Base-by-base conservation (phyloP, 2,329 filamentous ascomycete species). In the Daldinia sp. region DNA sequence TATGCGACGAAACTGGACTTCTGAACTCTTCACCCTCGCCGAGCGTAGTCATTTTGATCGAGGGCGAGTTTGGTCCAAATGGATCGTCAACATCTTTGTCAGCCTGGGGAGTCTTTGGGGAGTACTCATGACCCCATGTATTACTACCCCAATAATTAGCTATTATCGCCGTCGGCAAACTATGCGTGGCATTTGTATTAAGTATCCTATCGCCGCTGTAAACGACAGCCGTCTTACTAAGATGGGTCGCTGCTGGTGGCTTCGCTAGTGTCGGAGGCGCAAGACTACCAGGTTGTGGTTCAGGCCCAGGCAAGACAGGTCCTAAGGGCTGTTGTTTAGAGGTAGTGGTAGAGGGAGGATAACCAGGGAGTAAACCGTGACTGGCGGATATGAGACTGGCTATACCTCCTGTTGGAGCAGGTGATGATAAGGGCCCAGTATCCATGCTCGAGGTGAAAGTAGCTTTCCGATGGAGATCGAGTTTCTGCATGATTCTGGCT, bases 81-180 rank as follows among this genome's bases (percentile, higher is more conserved):
- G 81, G 80, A 57, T 79, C 77, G 53, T 82, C 79, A 46, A 70
- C 57, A 23, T 71, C 68, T n/a, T 68, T 26, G 30, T 75, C 72
- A 15, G 68, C 54, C n/a, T 64, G 72, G 26, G 35, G 74, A 4
- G 63, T 51, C 65, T 71, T 78, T 10, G 72, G 65, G 2, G 71
- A 72, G 50, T 76, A 72, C 13, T 77, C 76, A 37, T 75, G 74
- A 20, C 73, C 76, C 93, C 94, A 97, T 53, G 94, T 90, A 63
- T 89, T 92, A 75, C 90, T 97, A 56, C 95, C 95, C 95, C 95
- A 98, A 63, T 97, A 87, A 78, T 98, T 98, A 35, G 94, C 94
- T 83, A 97, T 88, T 68, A 98, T 89, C 13, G 93, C 93, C 56
- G 92, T 92, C 0, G 94, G 93, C 80, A 97, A 89, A 23, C 88